Base-by-base conservation (phyloP, 768 basidiomycete species). In the Butyriboletus loyo region DNA sequence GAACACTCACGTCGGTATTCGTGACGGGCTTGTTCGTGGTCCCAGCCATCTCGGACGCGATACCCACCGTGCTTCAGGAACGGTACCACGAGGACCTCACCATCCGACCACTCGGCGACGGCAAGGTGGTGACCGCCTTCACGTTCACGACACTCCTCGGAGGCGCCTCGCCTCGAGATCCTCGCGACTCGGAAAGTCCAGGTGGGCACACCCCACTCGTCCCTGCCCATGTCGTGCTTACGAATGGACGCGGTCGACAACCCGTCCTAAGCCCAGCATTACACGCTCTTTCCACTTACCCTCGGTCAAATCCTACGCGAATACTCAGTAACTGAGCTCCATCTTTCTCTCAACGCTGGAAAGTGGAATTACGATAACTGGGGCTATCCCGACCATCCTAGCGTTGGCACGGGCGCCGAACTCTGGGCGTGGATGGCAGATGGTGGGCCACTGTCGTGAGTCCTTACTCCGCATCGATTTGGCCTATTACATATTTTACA, bases 381-480 rank as follows among this genome's bases (percentile, higher is more conserved):
- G 89, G 91, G 89, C 1, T 81, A 85, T 57, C 92, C 94, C 0
- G 78, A 84, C 27, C 86, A 89, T 56, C 72, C 78, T 5, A 84
- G 83, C 4, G 87, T 93, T 1, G 87, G 87, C 3, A 84, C 87
- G 0, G 95, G 95, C 3, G 95, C 91, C 8, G 90, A 95, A 65
- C 73, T 98, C 7, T 89, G 88, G 86, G 91, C 86, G 10, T 97
- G 93, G 92, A 85, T 97, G 77, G 86, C 80, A n/a, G 84, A 86
- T 28, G 78, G 78, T 24, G 75, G 72, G 1, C 61, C 71, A 7
- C 56, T 71, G n/a, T 78, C 77, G 85, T 83, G 59, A 60, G 78
- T 68, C 7, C 15, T 39, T 34, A 30, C n/a, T 27, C 25, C n/a
- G 6, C 4, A 21, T 43, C 27, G 6, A 34, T 36, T 21, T 31